phyloP scores from a whole-genome alignment of 169 alveolate genomes.

The Amoebophrya sp. region DNA sequence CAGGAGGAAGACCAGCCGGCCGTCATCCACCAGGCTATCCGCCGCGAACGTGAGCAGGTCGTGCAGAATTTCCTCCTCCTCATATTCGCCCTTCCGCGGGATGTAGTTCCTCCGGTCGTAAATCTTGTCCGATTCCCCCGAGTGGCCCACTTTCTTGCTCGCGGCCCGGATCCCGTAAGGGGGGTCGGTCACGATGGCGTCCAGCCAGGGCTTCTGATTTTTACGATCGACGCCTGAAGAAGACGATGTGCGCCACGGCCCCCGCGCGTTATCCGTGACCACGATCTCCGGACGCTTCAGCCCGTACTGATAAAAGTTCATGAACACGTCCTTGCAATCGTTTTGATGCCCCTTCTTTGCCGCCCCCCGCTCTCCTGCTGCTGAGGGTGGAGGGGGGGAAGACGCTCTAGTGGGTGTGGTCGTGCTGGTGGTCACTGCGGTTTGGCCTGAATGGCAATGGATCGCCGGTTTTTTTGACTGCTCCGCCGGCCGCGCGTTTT shows the following conservation, averaged over 20 bases:
- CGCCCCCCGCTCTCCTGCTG: no score
- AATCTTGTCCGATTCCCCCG: no score
- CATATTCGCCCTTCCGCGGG: neutral
- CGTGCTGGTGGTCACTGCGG: no score
- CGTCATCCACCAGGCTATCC: neutral
- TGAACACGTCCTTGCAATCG: neutral
- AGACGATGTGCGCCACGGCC: neutral
- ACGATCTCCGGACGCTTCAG: constrained; percentile 3
- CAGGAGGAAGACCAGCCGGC: neutral
- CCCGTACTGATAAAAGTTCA: neutral
- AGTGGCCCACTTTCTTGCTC: neutral
- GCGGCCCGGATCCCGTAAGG: neutral
- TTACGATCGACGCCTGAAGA: no score
- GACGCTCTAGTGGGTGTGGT: no score
- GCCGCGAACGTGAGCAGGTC: neutral
- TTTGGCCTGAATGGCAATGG: no score
- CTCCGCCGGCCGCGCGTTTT: no score
- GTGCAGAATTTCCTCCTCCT: neutral
- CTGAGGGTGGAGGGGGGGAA: no score
- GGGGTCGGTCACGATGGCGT: neutral
- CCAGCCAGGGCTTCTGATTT: neutral
- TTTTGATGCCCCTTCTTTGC: no score
- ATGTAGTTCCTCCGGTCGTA: neutral
- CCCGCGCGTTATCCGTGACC: neutral
- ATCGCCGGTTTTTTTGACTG: no score